Conservation (phyloP, 2,329 filamentous ascomycete genomes). For the Aspergillus versicolor region DNA sequence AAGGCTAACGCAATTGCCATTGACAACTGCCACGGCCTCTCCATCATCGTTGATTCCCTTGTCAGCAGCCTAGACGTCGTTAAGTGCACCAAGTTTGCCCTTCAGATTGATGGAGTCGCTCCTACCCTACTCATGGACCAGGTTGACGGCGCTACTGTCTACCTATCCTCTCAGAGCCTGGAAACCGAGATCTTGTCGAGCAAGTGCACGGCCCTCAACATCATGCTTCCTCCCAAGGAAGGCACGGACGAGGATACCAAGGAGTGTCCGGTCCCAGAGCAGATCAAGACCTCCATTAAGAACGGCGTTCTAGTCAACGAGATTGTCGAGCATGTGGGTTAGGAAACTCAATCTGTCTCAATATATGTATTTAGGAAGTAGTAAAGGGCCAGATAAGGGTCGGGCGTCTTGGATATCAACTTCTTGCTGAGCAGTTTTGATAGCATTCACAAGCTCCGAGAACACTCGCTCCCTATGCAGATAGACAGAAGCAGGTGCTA, state of each 20-base stretch:
- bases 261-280: conserved; percentile 83
- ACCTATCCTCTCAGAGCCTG: conserved; percentile 77
- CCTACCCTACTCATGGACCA: conserved; percentile 91
- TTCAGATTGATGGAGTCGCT: conserved; percentile 84
- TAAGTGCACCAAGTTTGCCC: conserved; percentile 88
- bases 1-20: conserved; percentile 97
- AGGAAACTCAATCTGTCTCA: conserved; percentile 19
- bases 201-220: conserved; percentile 83
- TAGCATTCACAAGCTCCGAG: not conserved
- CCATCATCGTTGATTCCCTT: conserved; percentile 82
- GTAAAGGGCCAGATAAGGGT: not conserved
- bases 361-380: not conserved
- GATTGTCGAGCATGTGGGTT: conserved; percentile 93
- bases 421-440: not conserved
- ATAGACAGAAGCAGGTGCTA: not conserved
- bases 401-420: not conserved
- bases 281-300: conserved; percentile 79
- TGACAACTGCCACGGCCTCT: conserved; percentile 83
- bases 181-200: conserved; percentile 82
- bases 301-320: conserved; percentile 80
- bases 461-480: not conserved
- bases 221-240: conserved; percentile 72
- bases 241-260: conserved; percentile 74
- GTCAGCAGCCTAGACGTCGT: conserved; percentile 92
- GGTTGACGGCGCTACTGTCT: conserved; percentile 85